phyloP scores from a whole-genome alignment of 192 early-diverging fungal species.

The Gonapodya prolifera region DNA sequence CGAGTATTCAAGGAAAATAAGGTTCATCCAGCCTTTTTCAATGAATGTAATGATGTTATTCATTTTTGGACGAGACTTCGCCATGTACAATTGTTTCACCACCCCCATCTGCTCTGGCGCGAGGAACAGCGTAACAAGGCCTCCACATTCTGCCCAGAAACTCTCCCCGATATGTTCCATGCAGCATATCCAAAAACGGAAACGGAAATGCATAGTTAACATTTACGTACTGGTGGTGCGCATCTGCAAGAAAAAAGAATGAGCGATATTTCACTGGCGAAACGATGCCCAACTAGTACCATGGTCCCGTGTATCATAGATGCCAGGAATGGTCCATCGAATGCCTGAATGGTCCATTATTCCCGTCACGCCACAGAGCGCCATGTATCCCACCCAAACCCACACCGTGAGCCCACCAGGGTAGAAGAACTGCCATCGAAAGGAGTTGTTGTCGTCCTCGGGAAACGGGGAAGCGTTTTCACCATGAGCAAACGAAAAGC shows the following conservation, averaged over 20 bases:
- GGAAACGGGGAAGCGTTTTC: too few species aligned
- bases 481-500: too few species aligned
- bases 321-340: not conserved
- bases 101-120: too few species aligned
- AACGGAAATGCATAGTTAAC: constrained; percentile 1
- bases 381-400: not conserved
- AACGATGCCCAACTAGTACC: too few species aligned
- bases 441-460: too few species aligned
- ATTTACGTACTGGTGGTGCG: constrained; percentile 1
- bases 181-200: not conserved
- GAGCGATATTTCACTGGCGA: too few species aligned
- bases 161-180: not conserved
- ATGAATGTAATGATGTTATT: too few species aligned
- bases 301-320: not conserved
- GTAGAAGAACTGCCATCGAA: not conserved
- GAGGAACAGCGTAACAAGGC: not conserved
- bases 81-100: not conserved
- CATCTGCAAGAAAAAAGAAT: too few species aligned
- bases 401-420: not conserved
- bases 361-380: not conserved
- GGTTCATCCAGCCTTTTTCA: too few species aligned
- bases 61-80: too few species aligned
- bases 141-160: not conserved
- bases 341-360: not conserved
- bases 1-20: not conserved